Percentiles rank a stretch among this genome's conserved stretches.
phyloP scores from a whole-genome alignment of 371 early-diverging fungal species.

The Synchytrium microbalum region DNA sequence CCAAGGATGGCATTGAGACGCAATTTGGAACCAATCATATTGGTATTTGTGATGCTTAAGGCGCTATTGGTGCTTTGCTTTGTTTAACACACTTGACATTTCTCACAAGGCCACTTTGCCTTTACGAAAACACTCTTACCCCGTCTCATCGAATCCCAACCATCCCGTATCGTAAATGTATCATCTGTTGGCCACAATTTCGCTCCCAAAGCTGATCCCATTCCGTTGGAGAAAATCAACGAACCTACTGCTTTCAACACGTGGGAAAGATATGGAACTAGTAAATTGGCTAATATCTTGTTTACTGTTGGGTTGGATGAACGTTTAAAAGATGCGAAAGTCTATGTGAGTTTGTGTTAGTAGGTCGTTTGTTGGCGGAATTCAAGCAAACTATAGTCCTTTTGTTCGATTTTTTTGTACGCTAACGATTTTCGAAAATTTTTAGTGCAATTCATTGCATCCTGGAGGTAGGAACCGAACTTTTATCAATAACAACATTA shows the following conservation, averaged over 20 bases:
- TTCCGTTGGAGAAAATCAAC: slow-evolving; percentile 24
- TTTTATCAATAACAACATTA: too few relatives aligned
- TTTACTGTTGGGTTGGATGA: not conserved
- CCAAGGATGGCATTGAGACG: slow-evolving; percentile 47
- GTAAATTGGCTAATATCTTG: slow-evolving; percentile 10
- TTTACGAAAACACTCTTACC: slow-evolving; percentile 16
- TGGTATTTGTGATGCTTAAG: slow-evolving; percentile 34
- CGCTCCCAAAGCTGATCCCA: slow-evolving; percentile 9
- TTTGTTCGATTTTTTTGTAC: too few relatives aligned
- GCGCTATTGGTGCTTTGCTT: slow-evolving; percentile 16
- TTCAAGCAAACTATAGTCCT: too few relatives aligned
- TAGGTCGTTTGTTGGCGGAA: too few relatives aligned
- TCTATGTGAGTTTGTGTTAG: too few relatives aligned
- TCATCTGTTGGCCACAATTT: slow-evolving; percentile 13
- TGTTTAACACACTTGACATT: not conserved
- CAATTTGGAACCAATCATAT: slow-evolving; percentile 51
- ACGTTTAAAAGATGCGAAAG: not conserved
- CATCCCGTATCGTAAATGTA: slow-evolving; percentile 28
- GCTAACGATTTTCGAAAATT: too few relatives aligned
- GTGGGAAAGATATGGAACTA: slow-evolving; percentile 9
- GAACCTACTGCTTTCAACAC: slow-evolving; percentile 1
- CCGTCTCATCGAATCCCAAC: slow-evolving; percentile 1
- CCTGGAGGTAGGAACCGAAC: slow-evolving; percentile 3
- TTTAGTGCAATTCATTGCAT: not conserved
- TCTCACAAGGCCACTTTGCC: slow-evolving; percentile 10